phyloP scores from a whole-genome alignment of 2,329 filamentous ascomycete genomes.

The Alternaria conjuncta region DNA sequence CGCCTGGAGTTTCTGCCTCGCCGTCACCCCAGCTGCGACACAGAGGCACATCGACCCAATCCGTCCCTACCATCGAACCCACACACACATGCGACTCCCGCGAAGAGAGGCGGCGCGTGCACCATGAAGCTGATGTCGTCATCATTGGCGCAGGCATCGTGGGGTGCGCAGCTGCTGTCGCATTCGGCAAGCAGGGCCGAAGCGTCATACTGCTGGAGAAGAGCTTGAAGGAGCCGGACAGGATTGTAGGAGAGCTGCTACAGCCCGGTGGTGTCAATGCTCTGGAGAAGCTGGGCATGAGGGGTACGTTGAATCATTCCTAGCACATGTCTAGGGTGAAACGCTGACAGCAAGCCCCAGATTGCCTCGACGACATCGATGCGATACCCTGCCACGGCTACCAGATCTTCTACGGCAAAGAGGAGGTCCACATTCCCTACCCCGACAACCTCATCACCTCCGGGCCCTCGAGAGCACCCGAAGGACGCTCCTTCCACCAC shows the following conservation, averaged over 20 bases:
- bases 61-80: constrained; percentile 16
- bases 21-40: constrained; percentile 17
- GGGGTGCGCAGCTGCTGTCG: constrained; percentile 83
- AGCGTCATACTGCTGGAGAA: constrained; percentile 89
- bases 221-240: constrained; percentile 88
- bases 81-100: constrained; percentile 29
- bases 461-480: constrained; percentile 55
- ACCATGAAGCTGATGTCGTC: constrained; percentile 79
- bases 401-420: constrained; percentile 81
- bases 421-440: constrained; percentile 79
- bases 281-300: constrained; percentile 79
- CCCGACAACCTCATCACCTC: constrained; percentile 62
- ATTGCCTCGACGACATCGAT: constrained; percentile 90
- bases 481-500: constrained; percentile 89
- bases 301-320: constrained; percentile 29
- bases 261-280: constrained; percentile 90
- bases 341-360: constrained; percentile 37
- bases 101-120: constrained; percentile 57
- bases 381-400: constrained; percentile 83
- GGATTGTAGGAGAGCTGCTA: constrained; percentile 93
- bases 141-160: constrained; percentile 91
- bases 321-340: not conserved
- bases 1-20: constrained; percentile 25
- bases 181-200: constrained; percentile 85
- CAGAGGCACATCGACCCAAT: constrained; percentile 20